phyloP scores from a whole-genome alignment of 2,329 filamentous ascomycete species.

The Pseudocercospora ulei region DNA sequence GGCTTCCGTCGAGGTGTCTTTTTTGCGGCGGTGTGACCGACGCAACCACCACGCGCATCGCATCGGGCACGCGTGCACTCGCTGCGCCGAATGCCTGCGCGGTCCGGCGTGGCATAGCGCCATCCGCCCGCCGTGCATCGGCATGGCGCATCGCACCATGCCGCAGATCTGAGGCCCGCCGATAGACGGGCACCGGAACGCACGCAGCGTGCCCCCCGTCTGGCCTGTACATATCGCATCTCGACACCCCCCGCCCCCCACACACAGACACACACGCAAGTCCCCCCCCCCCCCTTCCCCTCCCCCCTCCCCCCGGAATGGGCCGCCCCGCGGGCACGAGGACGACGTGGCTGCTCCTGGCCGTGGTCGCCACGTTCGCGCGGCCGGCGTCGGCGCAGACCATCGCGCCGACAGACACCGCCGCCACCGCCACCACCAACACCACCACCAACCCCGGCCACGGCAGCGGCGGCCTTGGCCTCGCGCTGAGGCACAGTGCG shows the following conservation, averaged over 20 bases:
- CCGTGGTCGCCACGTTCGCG: slow-evolving; percentile 1
- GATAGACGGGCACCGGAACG: no score
- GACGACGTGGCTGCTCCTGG: slow-evolving; percentile 10
- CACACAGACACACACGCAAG: no score
- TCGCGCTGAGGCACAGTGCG: slow-evolving; percentile 9
- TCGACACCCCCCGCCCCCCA: no score
- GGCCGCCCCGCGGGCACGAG: slow-evolving; percentile 5
- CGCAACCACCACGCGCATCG: no score
- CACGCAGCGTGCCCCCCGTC: no score
- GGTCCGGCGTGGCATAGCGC: neutral
- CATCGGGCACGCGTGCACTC: no score
- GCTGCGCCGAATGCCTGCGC: neutral
- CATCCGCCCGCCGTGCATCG: neutral
- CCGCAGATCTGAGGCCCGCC: neutral
- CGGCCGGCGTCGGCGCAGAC: slow-evolving; percentile 14
- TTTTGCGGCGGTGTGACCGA: no score
- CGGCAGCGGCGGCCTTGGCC: slow-evolving; percentile 5
- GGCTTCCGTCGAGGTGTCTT: no score
- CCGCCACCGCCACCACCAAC: slow-evolving; percentile 12
- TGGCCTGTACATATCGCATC: no score
- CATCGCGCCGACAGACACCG: slow-evolving; percentile 16
- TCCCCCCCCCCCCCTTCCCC: neutral
- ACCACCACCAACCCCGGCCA: slow-evolving; percentile 10
- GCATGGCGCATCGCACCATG: slow-evolving; percentile 7
- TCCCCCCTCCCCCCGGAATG: neutral